Percentiles rank a stretch among this genome's conserved stretches.
Evolutionary conservation across 1,139 yeast genomes (phyloP).

Genomic region (Suhomyces taliae): DNA sequence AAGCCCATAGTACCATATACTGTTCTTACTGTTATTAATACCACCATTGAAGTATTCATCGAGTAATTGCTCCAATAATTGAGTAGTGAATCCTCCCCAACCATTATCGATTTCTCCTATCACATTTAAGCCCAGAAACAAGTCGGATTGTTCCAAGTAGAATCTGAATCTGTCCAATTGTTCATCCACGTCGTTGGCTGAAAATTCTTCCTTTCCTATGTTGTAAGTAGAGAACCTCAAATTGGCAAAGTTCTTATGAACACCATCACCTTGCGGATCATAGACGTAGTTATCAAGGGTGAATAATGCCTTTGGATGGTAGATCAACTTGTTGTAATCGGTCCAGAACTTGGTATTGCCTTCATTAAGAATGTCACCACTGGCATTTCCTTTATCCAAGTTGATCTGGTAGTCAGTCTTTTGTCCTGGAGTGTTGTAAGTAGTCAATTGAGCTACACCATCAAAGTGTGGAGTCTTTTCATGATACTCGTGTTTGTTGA

Average conservation of each 20-base stretch:
- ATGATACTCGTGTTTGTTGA: conserved; percentile 54
- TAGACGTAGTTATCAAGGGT: conserved; percentile 53
- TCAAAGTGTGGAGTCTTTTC: conserved; percentile 19
- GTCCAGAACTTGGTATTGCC: conserved; percentile 70
- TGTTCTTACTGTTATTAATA: conserved; percentile 34
- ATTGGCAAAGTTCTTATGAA: conserved; percentile 31
- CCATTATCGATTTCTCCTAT: conserved; percentile 69
- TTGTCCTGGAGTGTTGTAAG: conserved; percentile 14
- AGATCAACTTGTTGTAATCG: conserved; percentile 71
- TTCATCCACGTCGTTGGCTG: conserved; percentile 40
- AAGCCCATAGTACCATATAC: conserved; percentile 45
- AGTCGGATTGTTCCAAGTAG: conserved; percentile 76
- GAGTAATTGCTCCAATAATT: conserved; percentile 50
- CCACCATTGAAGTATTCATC: conserved; percentile 75
- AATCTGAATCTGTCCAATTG: conserved; percentile 60
- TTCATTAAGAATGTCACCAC: conserved; percentile 28
- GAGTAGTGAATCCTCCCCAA: conserved; percentile 79
- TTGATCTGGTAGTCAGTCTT: conserved; percentile 63
- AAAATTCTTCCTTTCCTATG: conserved; percentile 34
- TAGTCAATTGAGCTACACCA: conserved; percentile 7
- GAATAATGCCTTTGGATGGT: conserved; percentile 60
- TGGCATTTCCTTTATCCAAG: conserved; percentile 49
- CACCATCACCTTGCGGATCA: conserved; percentile 12
- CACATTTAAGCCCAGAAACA: conserved; percentile 66
- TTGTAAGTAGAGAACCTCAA: conserved; percentile 28